Evolutionary conservation across 2,329 filamentous ascomycete genomes (phyloP).

Genomic region (Malbranchea zuffiana): DNA sequence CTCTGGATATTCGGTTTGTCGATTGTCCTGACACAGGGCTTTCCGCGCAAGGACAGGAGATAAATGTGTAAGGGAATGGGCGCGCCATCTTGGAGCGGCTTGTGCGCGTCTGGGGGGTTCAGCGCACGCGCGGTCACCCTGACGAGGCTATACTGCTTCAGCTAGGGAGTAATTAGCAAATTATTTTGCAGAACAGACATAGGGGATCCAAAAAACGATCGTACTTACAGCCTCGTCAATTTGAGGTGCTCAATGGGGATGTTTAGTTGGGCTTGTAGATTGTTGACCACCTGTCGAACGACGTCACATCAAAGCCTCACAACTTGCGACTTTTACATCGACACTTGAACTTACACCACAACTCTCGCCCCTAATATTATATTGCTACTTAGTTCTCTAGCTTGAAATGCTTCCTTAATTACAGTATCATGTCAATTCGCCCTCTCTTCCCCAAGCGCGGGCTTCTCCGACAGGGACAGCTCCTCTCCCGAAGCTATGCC

Average conservation of each 20-base stretch:
- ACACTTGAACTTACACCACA: too few species aligned
- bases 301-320: neutral
- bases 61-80: slow-evolving; percentile 19
- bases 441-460: slow-evolving; percentile 12
- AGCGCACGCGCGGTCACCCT: neutral
- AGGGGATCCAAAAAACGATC: too few species aligned
- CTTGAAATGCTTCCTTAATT: neutral
- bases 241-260: too few species aligned
- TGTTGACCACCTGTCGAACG: too few species aligned
- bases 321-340: too few species aligned
- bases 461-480: slow-evolving; percentile 15
- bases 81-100: slow-evolving; percentile 15
- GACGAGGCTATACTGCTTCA: neutral
- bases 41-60: slow-evolving; percentile 18
- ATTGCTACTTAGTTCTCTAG: neutral
- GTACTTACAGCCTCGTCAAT: too few species aligned
- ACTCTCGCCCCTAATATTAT: too few species aligned
- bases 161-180: neutral
- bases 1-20: slow-evolving; percentile 14
- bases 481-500: slow-evolving; percentile 51
- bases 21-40: slow-evolving; percentile 9
- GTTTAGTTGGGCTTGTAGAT: too few species aligned
- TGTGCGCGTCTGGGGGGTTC: neutral
- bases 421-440: slow-evolving; percentile 20
- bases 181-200: neutral